phyloP scores from a whole-genome alignment of 2,329 filamentous ascomycete genomes.

The Alternaria atra region DNA sequence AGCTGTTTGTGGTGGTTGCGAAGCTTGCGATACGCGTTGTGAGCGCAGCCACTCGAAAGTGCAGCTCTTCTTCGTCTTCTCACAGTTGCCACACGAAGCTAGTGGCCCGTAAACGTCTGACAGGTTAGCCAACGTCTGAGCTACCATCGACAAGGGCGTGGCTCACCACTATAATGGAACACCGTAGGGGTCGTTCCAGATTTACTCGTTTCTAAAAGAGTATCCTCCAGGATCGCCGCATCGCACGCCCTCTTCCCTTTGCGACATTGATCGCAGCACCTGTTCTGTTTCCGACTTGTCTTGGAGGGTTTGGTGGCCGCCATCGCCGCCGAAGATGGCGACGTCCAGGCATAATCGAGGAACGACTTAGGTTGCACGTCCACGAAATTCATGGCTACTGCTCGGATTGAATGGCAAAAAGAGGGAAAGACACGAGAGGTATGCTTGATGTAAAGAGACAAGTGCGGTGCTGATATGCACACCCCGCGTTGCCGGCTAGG shows the following conservation, averaged over 20 bases:
- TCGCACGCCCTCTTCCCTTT: conserved; percentile 58
- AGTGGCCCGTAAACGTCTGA: conserved; percentile 47
- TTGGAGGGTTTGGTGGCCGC: conserved; percentile 39
- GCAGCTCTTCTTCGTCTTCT: conserved; percentile 56
- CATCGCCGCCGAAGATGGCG: conserved; percentile 36
- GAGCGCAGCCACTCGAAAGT: conserved; percentile 57
- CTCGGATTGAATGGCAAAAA: conserved; percentile 39
- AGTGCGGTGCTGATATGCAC: conserved; percentile 37
- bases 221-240: conserved; percentile 49
- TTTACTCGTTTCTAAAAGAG: conserved; percentile 37
- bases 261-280: conserved; percentile 59
- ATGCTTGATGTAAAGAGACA: conserved; percentile 15
- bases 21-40: conserved; percentile 43
- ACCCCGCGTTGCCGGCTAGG: conserved; percentile 37
- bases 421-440: conserved; percentile 36
- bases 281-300: conserved; percentile 52
- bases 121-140: conserved; percentile 26
- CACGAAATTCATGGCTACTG: conserved; percentile 47
- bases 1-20: conserved; percentile 28
- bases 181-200: conserved; percentile 34
- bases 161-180: conserved; percentile 50
- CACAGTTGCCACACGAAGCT: conserved; percentile 55
- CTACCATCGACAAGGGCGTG: not conserved
- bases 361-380: conserved; percentile 49
- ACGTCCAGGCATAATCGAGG: conserved; percentile 50